Evolutionary conservation across 2,329 filamentous ascomycete genomes (phyloP).

Genomic region (Ceratocystis ficicola): DNA sequence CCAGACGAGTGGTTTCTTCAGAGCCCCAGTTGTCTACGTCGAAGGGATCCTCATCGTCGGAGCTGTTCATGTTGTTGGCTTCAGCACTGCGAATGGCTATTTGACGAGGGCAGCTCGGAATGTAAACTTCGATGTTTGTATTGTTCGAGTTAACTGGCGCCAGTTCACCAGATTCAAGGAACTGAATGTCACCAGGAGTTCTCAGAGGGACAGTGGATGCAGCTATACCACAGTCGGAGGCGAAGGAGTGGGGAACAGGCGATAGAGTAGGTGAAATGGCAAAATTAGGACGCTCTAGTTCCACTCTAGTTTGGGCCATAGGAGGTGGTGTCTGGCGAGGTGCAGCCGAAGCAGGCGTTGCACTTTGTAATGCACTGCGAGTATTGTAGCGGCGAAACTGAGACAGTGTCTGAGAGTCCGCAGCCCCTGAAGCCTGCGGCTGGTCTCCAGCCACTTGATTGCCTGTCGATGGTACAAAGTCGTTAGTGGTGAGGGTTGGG

Average conservation of each 20-base stretch:
- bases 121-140: slow-evolving; percentile 5
- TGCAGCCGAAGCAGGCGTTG: not conserved
- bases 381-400: slow-evolving; percentile 2
- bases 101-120: not conserved
- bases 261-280: too few relatives aligned
- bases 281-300: too few relatives aligned
- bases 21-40: not conserved
- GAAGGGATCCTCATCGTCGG: not conserved
- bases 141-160: not conserved
- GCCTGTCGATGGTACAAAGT: not conserved
- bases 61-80: not conserved
- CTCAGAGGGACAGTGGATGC: not conserved
- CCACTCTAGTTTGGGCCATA: too few relatives aligned
- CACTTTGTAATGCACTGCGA: not conserved
- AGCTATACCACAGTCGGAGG: not conserved
- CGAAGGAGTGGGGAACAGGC: not conserved
- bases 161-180: not conserved
- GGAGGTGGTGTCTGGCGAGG: not conserved
- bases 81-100: too few relatives aligned
- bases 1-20: not conserved
- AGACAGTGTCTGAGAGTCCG: not conserved
- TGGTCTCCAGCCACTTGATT: not conserved
- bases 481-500: not conserved
- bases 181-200: not conserved
- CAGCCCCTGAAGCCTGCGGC: not conserved